phyloP scores from a whole-genome alignment of 371 early-diverging fungal genomes.

The Mucor velutinosus region DNA sequence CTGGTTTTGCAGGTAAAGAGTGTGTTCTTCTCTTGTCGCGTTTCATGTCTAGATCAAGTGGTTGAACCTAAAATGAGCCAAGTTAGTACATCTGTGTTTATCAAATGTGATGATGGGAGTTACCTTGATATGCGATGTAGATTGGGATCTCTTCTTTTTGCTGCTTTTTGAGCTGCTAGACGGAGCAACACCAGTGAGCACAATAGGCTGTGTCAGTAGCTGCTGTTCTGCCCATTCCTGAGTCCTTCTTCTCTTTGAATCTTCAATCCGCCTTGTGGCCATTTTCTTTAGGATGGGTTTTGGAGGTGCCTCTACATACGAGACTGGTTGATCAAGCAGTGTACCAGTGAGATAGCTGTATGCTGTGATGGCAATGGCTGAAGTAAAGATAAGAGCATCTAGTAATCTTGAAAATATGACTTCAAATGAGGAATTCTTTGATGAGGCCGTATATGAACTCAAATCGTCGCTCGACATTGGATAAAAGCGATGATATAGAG shows the following conservation, averaged over 20 bases:
- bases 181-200: not conserved
- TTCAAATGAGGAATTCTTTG: constrained; percentile 26
- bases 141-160: constrained; percentile 19
- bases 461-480: not conserved
- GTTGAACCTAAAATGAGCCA: constrained; percentile 18
- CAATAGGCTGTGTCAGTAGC: not conserved
- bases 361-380: constrained; percentile 47
- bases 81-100: not conserved
- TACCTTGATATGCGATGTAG: constrained; percentile 1
- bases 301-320: constrained; percentile 6
- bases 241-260: constrained; percentile 18
- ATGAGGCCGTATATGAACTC: constrained; percentile 12
- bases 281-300: not conserved
- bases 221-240: constrained; percentile 29
- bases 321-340: constrained; percentile 12
- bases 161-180: not conserved
- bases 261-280: constrained; percentile 8
- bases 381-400: constrained; percentile 50
- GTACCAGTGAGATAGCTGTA: constrained; percentile 43
- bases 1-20: constrained; percentile 17
- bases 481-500: constrained; percentile 13
- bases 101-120: not conserved
- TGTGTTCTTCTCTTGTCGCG: constrained; percentile 28
- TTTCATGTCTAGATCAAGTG: constrained; percentile 15
- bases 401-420: constrained; percentile 34